phyloP scores from a whole-genome alignment of 2,329 filamentous ascomycete genomes.

The Thelonectria blattea region DNA sequence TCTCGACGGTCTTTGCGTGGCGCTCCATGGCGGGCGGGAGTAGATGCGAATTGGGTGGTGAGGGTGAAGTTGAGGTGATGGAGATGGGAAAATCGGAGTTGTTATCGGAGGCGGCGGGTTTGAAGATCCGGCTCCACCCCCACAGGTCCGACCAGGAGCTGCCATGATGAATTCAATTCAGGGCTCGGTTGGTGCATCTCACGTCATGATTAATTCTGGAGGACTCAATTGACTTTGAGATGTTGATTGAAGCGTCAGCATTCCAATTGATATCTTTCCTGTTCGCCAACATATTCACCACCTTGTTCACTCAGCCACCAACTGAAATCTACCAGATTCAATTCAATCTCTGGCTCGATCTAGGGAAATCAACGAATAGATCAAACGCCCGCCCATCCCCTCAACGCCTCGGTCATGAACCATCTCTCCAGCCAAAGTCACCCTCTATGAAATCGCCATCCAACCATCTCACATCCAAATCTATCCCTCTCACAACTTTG shows the following conservation, averaged over 20 bases:
- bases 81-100: background rate
- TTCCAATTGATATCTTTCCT: too few species aligned
- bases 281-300: too few species aligned
- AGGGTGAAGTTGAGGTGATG: background rate
- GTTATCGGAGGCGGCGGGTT: background rate
- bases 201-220: too few species aligned
- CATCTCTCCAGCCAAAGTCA: background rate
- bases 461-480: background rate
- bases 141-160: background rate
- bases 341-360: background rate
- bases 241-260: too few species aligned
- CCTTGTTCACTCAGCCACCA: background rate
- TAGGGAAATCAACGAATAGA: background rate
- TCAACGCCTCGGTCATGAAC: background rate
- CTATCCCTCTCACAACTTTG: constrained; percentile 41
- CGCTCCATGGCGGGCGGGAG: constrained; percentile 48
- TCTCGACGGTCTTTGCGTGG: constrained; percentile 51
- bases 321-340: background rate
- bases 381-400: background rate
- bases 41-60: background rate
- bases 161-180: too few species aligned
- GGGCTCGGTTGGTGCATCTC: too few species aligned
- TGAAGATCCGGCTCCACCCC: background rate
- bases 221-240: too few species aligned
- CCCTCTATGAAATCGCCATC: constrained; percentile 42